Conservation (phyloP, 1,139 yeast genomes). For the Suhomyces guaymorum region DNA sequence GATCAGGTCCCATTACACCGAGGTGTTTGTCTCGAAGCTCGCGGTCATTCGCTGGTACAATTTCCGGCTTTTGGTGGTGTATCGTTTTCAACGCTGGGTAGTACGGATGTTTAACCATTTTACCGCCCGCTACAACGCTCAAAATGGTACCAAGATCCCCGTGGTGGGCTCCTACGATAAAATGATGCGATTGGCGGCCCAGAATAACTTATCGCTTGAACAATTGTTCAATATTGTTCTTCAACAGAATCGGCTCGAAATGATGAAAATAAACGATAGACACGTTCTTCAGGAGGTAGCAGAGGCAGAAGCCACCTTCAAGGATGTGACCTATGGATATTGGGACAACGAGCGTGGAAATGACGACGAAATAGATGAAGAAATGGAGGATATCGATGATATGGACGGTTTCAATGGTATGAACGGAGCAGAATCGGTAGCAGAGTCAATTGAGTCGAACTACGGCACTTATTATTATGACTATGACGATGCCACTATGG, state of each 20-base stretch:
- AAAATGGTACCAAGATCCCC: constrained; percentile 20
- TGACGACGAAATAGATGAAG: constrained; percentile 13
- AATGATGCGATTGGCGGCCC: constrained; percentile 25
- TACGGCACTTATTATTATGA: constrained; percentile 26
- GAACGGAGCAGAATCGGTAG: constrained; percentile 6
- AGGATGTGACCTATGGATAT: constrained; percentile 34
- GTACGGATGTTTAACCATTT: constrained; percentile 42
- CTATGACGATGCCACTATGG: neutral
- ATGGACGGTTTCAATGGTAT: constrained; percentile 2
- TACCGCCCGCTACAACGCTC: constrained; percentile 30
- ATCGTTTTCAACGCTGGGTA: constrained; percentile 39
- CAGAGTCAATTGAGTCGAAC: constrained; percentile 20
- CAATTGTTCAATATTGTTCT: constrained; percentile 30
- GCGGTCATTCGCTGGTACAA: constrained; percentile 28
- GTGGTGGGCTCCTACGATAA: constrained; percentile 27
- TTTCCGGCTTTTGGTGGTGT: constrained; percentile 25
- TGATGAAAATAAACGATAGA: constrained; percentile 18
- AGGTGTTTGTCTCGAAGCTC: constrained; percentile 18
- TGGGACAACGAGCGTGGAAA: constrained; percentile 32
- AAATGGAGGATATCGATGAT: constrained; percentile 19
- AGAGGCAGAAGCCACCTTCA: constrained; percentile 16
- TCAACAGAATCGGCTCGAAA: constrained; percentile 31
- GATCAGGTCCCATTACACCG: constrained; percentile 26
- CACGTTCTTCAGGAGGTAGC: constrained; percentile 6
- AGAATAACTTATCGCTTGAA: constrained; percentile 21